A percentile compares a stretch with the other conserved stretches of the same genome.
These are phyloP conservation scores for Ilyonectria robusta DNA, from an alignment of 2,329 filamentous ascomycete genomes.

Conservation along the genomic window DNA sequence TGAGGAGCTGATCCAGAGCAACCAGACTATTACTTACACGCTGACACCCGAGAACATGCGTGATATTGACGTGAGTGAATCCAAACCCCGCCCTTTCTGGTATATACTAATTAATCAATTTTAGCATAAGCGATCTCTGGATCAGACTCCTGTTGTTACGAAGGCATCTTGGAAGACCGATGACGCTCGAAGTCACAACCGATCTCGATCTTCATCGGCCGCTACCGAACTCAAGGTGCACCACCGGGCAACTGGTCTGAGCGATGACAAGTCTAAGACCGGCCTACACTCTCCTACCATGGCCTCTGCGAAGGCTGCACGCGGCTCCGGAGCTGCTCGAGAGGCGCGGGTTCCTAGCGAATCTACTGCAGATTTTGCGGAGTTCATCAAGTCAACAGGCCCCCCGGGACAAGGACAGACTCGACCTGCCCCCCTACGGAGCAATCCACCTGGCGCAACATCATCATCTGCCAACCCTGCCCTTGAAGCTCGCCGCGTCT, in stretches of 20 bases:
- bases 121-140: conserved; percentile 58
- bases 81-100: too few relatives aligned
- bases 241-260: conserved; percentile 28
- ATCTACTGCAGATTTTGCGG: conserved; percentile 85
- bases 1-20: conserved; percentile 85
- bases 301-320: conserved; percentile 36
- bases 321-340: conserved; percentile 64
- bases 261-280: conserved; percentile 42
- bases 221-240: conserved; percentile 52
- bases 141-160: conserved; percentile 60
- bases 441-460: conserved; percentile 36
- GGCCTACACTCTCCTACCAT: conserved; percentile 39
- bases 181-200: conserved; percentile 58
- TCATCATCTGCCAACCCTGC: conserved; percentile 51
- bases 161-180: conserved; percentile 63
- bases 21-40: conserved; percentile 86
- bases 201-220: conserved; percentile 66
- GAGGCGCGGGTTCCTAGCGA: conserved; percentile 81
- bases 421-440: conserved; percentile 53
- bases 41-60: conserved; percentile 86
- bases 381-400: conserved; percentile 90
- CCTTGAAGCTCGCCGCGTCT: conserved; percentile 56
- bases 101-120: conserved; percentile 39
- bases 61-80: conserved; percentile 75
- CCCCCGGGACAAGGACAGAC: conserved; percentile 67